Conservation (phyloP, 2,329 filamentous ascomycete species). For the Penicillium brasilianum region DNA sequence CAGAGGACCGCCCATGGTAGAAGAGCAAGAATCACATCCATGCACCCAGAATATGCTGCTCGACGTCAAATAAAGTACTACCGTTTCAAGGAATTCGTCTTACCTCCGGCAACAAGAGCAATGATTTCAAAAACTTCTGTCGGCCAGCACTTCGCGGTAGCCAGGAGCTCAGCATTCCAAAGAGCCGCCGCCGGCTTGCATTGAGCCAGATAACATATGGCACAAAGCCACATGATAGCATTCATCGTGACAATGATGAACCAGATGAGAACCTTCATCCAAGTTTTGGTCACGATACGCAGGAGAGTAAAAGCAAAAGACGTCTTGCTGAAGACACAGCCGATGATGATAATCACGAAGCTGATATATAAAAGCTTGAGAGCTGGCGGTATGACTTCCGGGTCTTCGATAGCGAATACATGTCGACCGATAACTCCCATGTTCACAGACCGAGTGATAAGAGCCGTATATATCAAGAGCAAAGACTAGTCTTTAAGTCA, state of each 20-base stretch:
- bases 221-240: constrained; percentile 29
- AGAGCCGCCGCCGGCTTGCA: constrained; percentile 26
- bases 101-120: constrained; percentile 30
- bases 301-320: constrained; percentile 34
- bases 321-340: constrained; percentile 32
- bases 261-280: constrained; percentile 31
- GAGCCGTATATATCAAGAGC: constrained; percentile 34
- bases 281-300: constrained; percentile 29
- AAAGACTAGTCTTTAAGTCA: constrained; percentile 11
- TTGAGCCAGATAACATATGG: constrained; percentile 29
- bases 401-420: constrained; percentile 22
- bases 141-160: constrained; percentile 29
- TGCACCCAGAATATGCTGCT: constrained; percentile 28
- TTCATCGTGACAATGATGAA: constrained; percentile 35
- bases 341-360: constrained; percentile 26
- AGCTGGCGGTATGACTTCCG: constrained; percentile 19
- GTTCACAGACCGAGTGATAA: constrained; percentile 34
- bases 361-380: constrained; percentile 24
- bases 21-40: constrained; percentile 37
- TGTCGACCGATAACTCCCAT: constrained; percentile 41
- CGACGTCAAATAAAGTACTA: neutral
- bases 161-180: constrained; percentile 26
- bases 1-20: constrained; percentile 35
- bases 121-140: constrained; percentile 24
- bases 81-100: neutral